Evolutionary conservation across 352 stramenopile species (phyloP), one percentile per base, ranked within the genome.

Genomic region (Pythium graminicola): DNA sequence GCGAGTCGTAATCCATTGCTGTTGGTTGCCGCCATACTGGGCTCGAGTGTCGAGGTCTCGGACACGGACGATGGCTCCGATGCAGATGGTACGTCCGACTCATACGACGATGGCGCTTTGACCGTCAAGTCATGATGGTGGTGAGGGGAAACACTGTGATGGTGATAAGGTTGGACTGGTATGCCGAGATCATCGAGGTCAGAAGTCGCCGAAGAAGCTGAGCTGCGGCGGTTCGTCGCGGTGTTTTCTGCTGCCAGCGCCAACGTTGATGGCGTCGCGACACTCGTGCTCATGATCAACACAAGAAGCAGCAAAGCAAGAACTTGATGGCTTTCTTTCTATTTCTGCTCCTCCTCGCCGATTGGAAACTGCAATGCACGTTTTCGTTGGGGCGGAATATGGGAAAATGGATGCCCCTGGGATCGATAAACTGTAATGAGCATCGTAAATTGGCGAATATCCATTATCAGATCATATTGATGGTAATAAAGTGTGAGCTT

Each of bases 131-230:
- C 48, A 20, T 53, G 50, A 16, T 11, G 11, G 28, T 31, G n/a
- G n/a, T n/a, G n/a, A n/a, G n/a, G n/a, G n/a, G n/a, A n/a, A n/a
- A n/a, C n/a, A n/a, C n/a, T n/a, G n/a, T 17, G 39, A 20, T 14
- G 23, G 29, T 47, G 50, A 50, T 53, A 65, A 0, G 57, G 57
- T 29, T 60, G 41, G 33, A 65, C 48, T 50, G 57, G 57, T 45
- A 65, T 54, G 38, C 57, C 57, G 46, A 60, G 57, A 43, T 65
- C 57, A 41, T 57, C 53, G 13, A 65, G 42, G 28, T 65, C 57
- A 16, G 57, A 65, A 2, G 57, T 60, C 3, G 46, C 46, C 13
- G 57, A 65, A 20, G 57, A 65, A 22, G 57, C 57, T 31, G 57
- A 65, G 50, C 57, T 65, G 51, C 57, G 57, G 11, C 50, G 50